phyloP scores from a whole-genome alignment of 257 asterid species.

The Henckelia pumila region DNA sequence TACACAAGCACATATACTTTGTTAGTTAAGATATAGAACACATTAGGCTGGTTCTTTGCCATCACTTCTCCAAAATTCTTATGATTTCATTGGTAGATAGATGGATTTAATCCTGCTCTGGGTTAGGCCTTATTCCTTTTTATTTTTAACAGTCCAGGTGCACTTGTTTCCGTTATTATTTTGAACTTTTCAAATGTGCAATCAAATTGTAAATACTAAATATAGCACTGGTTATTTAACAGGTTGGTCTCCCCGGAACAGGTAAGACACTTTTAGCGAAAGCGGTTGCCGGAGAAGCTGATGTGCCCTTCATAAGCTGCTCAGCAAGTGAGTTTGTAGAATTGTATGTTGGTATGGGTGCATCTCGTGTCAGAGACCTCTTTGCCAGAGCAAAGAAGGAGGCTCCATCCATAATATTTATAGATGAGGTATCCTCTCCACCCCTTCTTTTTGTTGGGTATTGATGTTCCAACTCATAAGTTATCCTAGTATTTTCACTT shows the following conservation, averaged over 20 bases:
- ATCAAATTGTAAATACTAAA: slow-evolving; percentile 18
- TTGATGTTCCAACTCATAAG: slow-evolving; percentile 16
- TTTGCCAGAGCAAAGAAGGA: slow-evolving; percentile 98
- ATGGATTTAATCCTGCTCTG: slow-evolving; percentile 1
- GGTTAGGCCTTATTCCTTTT: slow-evolving; percentile 18
- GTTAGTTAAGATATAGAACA: slow-evolving; percentile 1
- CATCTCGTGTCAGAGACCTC: slow-evolving; percentile 98
- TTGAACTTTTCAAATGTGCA: slow-evolving; percentile 4
- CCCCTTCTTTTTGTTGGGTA: slow-evolving; percentile 13
- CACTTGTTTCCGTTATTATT: slow-evolving; percentile 4
- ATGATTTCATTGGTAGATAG: slow-evolving; percentile 12
- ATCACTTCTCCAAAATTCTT: slow-evolving; percentile 15
- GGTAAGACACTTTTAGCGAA: slow-evolving; percentile 98
- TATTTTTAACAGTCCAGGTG: neutral
- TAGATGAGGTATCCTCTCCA: slow-evolving; percentile 73
- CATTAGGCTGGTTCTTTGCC: neutral
- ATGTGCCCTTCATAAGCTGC: slow-evolving; percentile 97
- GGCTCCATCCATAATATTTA: slow-evolving; percentile 97
- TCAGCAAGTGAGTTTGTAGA: slow-evolving; percentile 99
- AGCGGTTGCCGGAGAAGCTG: slow-evolving; percentile 99
- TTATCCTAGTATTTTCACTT: slow-evolving; percentile 23
- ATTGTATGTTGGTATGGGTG: slow-evolving; percentile 98
- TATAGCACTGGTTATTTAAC: slow-evolving; percentile 27
- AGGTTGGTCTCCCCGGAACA: slow-evolving; percentile 99
- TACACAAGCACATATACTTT: neutral